Percentiles rank a stretch among this genome's conserved stretches.
phyloP scores from a whole-genome alignment of 805 yeast species.

The Metschnikowia baotianmanensis region DNA sequence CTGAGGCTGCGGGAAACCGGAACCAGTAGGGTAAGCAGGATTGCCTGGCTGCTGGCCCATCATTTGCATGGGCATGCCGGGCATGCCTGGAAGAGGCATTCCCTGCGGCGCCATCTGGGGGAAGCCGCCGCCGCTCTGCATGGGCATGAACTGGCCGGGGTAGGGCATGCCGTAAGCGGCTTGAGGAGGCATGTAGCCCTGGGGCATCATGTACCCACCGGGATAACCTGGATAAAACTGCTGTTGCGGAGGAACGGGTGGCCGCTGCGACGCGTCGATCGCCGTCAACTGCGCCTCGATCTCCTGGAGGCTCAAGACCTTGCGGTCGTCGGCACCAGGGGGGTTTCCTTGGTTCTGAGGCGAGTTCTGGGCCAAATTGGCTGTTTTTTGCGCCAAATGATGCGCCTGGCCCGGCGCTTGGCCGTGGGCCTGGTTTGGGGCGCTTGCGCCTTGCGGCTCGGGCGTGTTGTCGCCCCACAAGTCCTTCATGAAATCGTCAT shows the following conservation, averaged over 20 bases:
- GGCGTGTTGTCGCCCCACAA: slow-evolving; percentile 43
- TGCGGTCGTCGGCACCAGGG: slow-evolving; percentile 29
- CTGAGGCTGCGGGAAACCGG: neutral
- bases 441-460: no score
- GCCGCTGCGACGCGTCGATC: slow-evolving; percentile 33
- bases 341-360: no score
- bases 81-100: slow-evolving; percentile 25
- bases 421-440: slow-evolving; percentile 29
- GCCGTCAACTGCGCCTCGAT: slow-evolving; percentile 74
- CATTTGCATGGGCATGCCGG: slow-evolving; percentile 14
- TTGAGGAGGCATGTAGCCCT: slow-evolving; percentile 35
- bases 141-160: slow-evolving; percentile 25
- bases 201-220: slow-evolving; percentile 42
- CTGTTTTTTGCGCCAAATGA: neutral
- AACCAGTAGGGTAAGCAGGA: neutral
- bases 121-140: slow-evolving; percentile 13
- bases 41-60: slow-evolving; percentile 6
- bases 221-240: slow-evolving; percentile 36
- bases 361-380: no score
- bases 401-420: slow-evolving; percentile 22
- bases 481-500: slow-evolving; percentile 46
- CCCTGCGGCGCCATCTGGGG: slow-evolving; percentile 21
- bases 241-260: slow-evolving; percentile 19
- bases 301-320: slow-evolving; percentile 73
- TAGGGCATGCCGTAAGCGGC: slow-evolving; percentile 31